Percentiles rank a stretch among this genome's conserved stretches.
These are phyloP conservation scores for Lasiosphaeris hirsuta DNA, from an alignment of 495 filamentous ascomycete genomes.

Conservation along the genomic window DNA sequence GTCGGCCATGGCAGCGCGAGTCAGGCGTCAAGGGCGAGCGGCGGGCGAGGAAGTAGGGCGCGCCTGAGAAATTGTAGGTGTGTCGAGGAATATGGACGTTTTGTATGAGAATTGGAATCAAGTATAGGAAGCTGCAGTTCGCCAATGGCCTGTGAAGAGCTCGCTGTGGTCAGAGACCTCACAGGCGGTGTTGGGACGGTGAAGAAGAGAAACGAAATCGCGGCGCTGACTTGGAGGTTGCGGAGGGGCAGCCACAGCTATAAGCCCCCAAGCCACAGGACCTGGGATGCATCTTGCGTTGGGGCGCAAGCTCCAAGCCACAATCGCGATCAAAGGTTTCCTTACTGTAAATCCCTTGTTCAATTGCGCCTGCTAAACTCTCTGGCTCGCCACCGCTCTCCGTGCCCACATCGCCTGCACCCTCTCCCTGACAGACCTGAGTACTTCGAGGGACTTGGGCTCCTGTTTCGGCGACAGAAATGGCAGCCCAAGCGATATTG, in stretches of 20 bases:
- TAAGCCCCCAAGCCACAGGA: background rate
- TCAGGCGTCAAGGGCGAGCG: too few species aligned
- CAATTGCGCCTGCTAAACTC: background rate
- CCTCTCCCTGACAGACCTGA: background rate
- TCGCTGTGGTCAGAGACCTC: too few species aligned
- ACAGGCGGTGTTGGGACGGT: background rate
- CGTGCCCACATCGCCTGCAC: background rate
- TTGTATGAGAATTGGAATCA: too few species aligned
- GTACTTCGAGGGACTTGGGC: background rate
- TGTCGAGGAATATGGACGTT: too few species aligned
- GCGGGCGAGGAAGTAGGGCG: too few species aligned
- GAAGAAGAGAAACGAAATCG: background rate
- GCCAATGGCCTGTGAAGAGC: too few species aligned
- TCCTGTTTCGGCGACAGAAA: background rate
- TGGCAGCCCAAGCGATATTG: background rate
- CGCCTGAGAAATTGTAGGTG: too few species aligned
- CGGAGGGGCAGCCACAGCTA: background rate
- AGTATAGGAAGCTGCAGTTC: too few species aligned
- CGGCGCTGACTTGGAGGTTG: background rate
- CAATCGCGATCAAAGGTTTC: background rate
- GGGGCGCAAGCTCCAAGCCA: slow-evolving; percentile 6
- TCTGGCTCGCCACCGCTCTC: background rate
- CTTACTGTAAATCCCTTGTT: background rate
- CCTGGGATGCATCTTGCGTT: background rate
- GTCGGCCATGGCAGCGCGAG: slow-evolving; percentile 62